Base-by-base conservation (phyloP, 306 rosid species). In the Fragaria iinumae region DNA sequence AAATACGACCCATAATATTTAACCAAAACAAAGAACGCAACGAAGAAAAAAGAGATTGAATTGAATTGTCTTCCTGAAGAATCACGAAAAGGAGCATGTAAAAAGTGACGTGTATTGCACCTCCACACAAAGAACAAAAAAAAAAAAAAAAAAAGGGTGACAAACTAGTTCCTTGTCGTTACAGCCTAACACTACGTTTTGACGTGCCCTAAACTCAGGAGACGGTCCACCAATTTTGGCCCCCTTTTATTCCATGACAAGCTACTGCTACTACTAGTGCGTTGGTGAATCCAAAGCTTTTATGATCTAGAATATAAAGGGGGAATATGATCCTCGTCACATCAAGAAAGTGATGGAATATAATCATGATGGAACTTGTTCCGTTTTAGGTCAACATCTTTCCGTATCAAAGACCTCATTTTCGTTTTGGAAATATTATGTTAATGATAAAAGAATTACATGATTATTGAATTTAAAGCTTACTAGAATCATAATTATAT, bases 151-250 rank as follows among this genome's bases (percentile, higher is more conserved):
- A 55, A 59, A 25, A 60, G 27, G 18, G 38, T 12, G 20, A 12
- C 65, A 59, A 27, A 59, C 36, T 59, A 59, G 65, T 59, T 59
- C 36, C 36, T 23, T 59, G 65, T 59, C 27, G n/a, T n/a, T n/a
- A n/a, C n/a, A n/a, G n/a, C n/a, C n/a, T n/a, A n/a, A n/a, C n/a
- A 4, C 18, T 3, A 52, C 59, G 21, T 11, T 56, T 21, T 62
- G 41, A 4, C 67, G 41, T 27, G 67, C 67, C 38, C 66, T 25
- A 60, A 60, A 60, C 41, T 62, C 67, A 62, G 41, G 67, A 62
- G 34, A 3, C 10, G 11, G 41, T 13, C 20, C 67, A 29, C 67
- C 67, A 36, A 4, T 60, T 60, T 25, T 23, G 34, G 17, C 13
- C 34, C n/a, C n/a, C 67, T 32, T 63, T 63, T 13, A 63, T 63